Base-by-base conservation (phyloP, 495 filamentous ascomycete genomes). In the Acidiella bohemica region DNA sequence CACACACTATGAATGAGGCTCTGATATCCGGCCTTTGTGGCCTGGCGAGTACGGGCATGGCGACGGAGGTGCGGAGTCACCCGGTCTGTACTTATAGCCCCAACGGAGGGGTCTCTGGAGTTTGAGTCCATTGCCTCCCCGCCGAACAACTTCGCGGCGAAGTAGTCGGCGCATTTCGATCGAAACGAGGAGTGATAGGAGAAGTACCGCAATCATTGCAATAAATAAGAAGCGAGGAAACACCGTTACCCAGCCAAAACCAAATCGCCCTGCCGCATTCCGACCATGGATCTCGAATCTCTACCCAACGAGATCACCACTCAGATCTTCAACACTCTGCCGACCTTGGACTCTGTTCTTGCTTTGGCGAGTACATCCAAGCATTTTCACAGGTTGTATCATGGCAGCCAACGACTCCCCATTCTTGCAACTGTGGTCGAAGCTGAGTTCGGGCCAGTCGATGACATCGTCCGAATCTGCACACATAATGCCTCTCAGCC, bases 41-140 rank as follows among this genome's bases (percentile, higher is more conserved):
- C 38, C 43, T 21, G 37, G 29, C 42, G 50, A 66, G 7, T 5
- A 39, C 36, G 42, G 27, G n/a, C n/a, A n/a, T n/a, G n/a, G n/a
- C n/a, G n/a, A n/a, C n/a, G n/a, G n/a, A n/a, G n/a, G n/a, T n/a
- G n/a, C n/a, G n/a, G n/a, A n/a, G n/a, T n/a, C n/a, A n/a, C n/a
- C n/a, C n/a, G n/a, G 16, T 37, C 25, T 18, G 24, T 14, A 38
- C 19, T 13, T 36, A 76, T 73, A 80, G 71, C 78, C 82, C 80
- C 80, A 82, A 76, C 54, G 75, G 56, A 55, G 80, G 80, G 80
- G 81, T 81, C 50, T 55, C 58, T 47, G 54, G 57, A 38, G 65
- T 67, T 64, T 81, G 61, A 69, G 45, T 61, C 46, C 53, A 41
- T 53, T 36, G 48, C 43, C 55, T 53, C 59, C 55, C 54, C 24